Evolutionary conservation across 805 yeast species (phyloP), one percentile per base, ranked within the genome.

Genomic region (Nakazawaea ambrosiae): DNA sequence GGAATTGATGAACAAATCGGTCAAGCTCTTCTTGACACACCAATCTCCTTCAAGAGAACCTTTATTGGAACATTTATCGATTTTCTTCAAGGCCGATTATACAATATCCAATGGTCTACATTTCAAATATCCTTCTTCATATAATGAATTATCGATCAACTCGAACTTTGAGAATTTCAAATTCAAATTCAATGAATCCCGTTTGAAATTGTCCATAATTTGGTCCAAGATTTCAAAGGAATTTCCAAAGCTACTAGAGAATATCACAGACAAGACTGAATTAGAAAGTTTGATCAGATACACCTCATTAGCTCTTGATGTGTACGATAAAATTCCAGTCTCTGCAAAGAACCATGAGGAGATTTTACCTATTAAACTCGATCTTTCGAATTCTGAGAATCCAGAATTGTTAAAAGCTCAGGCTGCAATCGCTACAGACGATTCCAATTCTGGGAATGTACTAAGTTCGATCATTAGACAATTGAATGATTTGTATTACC

Each of bases 31-130:
- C 48, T 55, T 83, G 9, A 63, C 81, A 12, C 87, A 82, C 55
- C 77, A 82, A 33, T 76, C 88, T 4, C 85, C 87, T 2, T 64
- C 81, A 22, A 66, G 81, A 43, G 85, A 81, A 43, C 84, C 85
- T 3, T 55, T 83, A 19, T 54, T 84, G 28, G 81, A 79, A 41
- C 86, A 80, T 52, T 54, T 84, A 42, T 76, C 86, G 27, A 71
- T 81, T 27, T 61, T 74, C 20, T 65, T 82, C 46, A 75, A 78
- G 45, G 80, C 83, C 49, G 89, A 82, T 53, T 79, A 78, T 52
- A 78, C 88, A 2, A 55, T 84, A 4, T 73, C 83, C n/a, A 80
- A 81, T 46, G 81, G 86, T 1, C 53, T 82, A 28, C 90, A 83
- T 50, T 79, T 79, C 58, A 62, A 79, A 39, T 79, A 80, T 53